These are phyloP conservation scores for Rutstroemia sp. DNA, from an alignment of 2,329 filamentous ascomycete genomes.

Conservation along the genomic window DNA sequence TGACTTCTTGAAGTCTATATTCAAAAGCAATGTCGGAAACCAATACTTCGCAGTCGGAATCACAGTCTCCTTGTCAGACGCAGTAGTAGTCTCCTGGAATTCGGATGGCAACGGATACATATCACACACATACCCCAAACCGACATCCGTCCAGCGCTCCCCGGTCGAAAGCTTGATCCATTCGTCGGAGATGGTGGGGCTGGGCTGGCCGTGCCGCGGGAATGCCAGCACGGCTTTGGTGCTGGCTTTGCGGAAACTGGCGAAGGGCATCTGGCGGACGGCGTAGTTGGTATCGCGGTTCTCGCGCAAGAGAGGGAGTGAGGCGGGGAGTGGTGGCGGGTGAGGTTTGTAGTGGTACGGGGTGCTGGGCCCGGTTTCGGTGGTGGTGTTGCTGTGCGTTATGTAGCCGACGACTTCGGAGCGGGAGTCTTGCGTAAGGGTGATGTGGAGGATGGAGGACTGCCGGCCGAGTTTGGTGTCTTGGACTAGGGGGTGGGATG, in stretches of 20 bases:
- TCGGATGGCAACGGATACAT: slow-evolving; percentile 42
- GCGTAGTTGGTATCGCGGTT: slow-evolving; percentile 42
- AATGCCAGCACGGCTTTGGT: slow-evolving; percentile 44
- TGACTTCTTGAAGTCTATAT: slow-evolving; percentile 68
- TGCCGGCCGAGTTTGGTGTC: slow-evolving; percentile 59
- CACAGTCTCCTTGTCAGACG: slow-evolving; percentile 25
- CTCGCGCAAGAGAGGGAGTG: slow-evolving; percentile 34
- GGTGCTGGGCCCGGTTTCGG: slow-evolving; percentile 50
- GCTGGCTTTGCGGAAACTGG: slow-evolving; percentile 30
- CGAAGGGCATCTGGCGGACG: slow-evolving; percentile 17
- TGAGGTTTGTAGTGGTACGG: slow-evolving; percentile 45
- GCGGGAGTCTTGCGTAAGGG: slow-evolving; percentile 46
- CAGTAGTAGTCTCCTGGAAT: neutral
- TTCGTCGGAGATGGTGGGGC: slow-evolving; percentile 45
- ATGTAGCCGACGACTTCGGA: slow-evolving; percentile 58
- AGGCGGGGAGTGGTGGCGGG: slow-evolving; percentile 31
- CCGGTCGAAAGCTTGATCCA: slow-evolving; percentile 58
- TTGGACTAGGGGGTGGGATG: slow-evolving; percentile 33
- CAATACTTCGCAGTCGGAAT: slow-evolving; percentile 25
- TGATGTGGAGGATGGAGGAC: slow-evolving; percentile 55
- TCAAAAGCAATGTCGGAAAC: slow-evolving; percentile 57
- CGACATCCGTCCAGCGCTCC: slow-evolving; percentile 53
- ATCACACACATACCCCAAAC: slow-evolving; percentile 60
- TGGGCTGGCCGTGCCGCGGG: slow-evolving; percentile 38
- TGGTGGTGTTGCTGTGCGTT: slow-evolving; percentile 54